Conservation (phyloP, 768 basidiomycete genomes). For the Suillus subalutaceus region DNA sequence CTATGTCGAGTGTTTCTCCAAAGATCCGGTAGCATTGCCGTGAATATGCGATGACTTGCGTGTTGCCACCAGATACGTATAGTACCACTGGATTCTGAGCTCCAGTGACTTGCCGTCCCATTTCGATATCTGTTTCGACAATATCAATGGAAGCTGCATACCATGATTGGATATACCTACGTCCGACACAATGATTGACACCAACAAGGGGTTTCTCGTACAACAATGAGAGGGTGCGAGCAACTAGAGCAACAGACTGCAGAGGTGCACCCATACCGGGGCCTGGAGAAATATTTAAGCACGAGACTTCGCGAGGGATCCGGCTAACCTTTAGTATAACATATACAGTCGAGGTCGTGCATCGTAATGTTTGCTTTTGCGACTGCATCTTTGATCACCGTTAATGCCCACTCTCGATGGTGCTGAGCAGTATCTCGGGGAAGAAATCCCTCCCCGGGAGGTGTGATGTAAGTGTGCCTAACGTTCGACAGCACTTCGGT, state of each 20-base stretch:
- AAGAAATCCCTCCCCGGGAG: slow-evolving; percentile 96
- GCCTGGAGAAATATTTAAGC: slow-evolving; percentile 48
- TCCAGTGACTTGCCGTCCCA: slow-evolving; percentile 93
- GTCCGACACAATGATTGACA: slow-evolving; percentile 99
- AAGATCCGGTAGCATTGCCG: slow-evolving; percentile 97
- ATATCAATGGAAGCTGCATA: neutral
- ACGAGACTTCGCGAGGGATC: neutral
- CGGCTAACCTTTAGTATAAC: slow-evolving; percentile 88
- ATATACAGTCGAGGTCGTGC: slow-evolving; percentile 89
- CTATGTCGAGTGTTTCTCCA: slow-evolving; percentile 98
- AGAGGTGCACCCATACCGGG: slow-evolving; percentile 99
- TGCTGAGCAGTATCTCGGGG: slow-evolving; percentile 95
- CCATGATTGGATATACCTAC: slow-evolving; percentile 48
- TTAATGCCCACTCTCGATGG: slow-evolving; percentile 90
- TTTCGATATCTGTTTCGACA: slow-evolving; percentile 83
- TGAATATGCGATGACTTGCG: slow-evolving; percentile 98
- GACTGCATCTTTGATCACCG: slow-evolving; percentile 79
- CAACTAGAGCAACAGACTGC: slow-evolving; percentile 93
- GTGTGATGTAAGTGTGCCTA: slow-evolving; percentile 98
- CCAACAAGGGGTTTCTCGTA: slow-evolving; percentile 92
- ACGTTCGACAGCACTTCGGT: slow-evolving; percentile 86
- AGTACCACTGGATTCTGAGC: slow-evolving; percentile 95
- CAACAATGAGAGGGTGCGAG: slow-evolving; percentile 85
- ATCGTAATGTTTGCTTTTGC: slow-evolving; percentile 68
- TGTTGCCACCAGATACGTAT: slow-evolving; percentile 98